These are phyloP conservation scores for Capsicum rhomboideum DNA, from an alignment of 257 asterid species.

Conservation along the genomic window DNA sequence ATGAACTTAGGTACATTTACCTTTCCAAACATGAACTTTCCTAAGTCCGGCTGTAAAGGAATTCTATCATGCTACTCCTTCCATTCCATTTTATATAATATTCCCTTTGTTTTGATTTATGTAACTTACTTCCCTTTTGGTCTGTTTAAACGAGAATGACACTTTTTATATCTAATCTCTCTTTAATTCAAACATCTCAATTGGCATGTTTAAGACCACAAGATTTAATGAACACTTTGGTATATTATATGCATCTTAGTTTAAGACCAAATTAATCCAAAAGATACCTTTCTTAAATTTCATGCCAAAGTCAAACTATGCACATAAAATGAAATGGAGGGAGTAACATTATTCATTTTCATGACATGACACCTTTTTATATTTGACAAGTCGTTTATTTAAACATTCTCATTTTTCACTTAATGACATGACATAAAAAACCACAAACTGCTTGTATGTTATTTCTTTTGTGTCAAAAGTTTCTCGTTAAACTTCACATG, in stretches of 20 bases:
- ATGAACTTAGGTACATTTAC: background rate
- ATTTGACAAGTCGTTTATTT: background rate
- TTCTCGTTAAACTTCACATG: background rate
- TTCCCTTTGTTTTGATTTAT: background rate
- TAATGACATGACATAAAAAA: background rate
- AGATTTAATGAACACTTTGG: background rate
- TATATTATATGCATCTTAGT: background rate
- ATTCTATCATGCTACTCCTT: background rate
- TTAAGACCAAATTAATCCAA: background rate
- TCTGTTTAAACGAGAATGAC: background rate
- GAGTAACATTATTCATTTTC: background rate
- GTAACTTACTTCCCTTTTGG: background rate
- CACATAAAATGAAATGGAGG: background rate
- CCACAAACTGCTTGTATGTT: background rate
- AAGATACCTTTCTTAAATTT: background rate
- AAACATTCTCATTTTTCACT: background rate
- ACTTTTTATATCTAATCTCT: background rate
- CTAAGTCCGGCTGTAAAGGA: background rate
- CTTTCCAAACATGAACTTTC: background rate
- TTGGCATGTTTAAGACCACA: background rate
- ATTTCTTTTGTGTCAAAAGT: background rate
- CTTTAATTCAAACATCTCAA: background rate
- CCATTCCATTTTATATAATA: background rate
- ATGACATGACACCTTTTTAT: background rate
- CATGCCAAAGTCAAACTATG: background rate